Base-by-base conservation (phyloP, 2,329 filamentous ascomycete genomes). In the Eutypa lata region DNA sequence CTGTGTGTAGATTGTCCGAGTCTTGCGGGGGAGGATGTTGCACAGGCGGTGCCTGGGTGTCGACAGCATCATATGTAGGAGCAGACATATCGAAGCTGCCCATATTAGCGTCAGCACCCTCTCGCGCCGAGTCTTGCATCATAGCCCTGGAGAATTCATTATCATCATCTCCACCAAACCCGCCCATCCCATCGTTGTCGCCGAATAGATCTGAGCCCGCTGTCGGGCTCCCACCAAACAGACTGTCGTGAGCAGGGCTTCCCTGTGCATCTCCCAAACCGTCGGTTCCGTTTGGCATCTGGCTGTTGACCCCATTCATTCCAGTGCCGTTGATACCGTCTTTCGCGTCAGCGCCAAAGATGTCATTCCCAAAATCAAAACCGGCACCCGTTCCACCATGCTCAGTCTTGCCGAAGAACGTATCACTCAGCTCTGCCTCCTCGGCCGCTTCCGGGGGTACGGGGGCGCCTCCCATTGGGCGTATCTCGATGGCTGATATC, bases 401-500 rank as follows among this genome's bases (percentile, higher is more conserved):
- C 3, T 77, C 76, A 60, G 91, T 91, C 63, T 91, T 93, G n/a
- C 85, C 87, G 0, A 84, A 82, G 53, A 92, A 88, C 0, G 90
- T 95, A 6, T 84, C 85, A 58, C 84, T 89, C 1, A 71, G 73
- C 1, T 74, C 56, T 19, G 73, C 67, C 51, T 90, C 81, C 54
- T 84, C 79, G 37, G 74, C 76, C 1, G 86, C 86, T 54, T 89
- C 88, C 50, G 85, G 83, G 0, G 92, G 91, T 1, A 97, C 82
- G 1, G 89, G 86, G 0, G 90, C 72, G 31, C 83, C 87, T 22
- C 86, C 91, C 50, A 88, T 78, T 2, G 94, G 93, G 3, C 94
- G 82, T 53, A 91, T 81, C 70, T 97, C 92, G 40, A 99, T 86
- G 2, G 90, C 85, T 2, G 90, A 94, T 54, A 97, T 91, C 67